These are phyloP conservation scores for Dimargaris xerosporica DNA, from an alignment of 192 early-diverging fungal species.

Conservation along the genomic window DNA sequence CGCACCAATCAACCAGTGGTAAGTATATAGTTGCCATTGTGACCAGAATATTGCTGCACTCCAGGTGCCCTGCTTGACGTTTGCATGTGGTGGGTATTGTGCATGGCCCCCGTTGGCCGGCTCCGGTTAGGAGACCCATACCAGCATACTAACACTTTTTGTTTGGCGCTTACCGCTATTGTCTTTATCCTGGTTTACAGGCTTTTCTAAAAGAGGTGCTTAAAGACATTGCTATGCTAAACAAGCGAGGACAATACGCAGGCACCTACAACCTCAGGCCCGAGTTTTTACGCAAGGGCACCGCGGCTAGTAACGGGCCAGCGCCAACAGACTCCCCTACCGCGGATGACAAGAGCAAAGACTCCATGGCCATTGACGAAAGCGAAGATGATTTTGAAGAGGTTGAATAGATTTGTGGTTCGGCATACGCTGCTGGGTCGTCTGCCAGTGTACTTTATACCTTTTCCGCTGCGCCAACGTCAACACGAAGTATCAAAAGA, in stretches of 20 bases:
- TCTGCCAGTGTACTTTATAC: too few relatives aligned
- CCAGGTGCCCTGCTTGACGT: too few relatives aligned
- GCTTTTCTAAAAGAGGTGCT: conserved; percentile 71
- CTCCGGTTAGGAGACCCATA: too few relatives aligned
- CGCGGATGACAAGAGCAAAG: conserved; percentile 12
- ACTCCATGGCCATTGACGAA: conserved; percentile 18
- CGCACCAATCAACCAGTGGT: conserved; percentile 62
- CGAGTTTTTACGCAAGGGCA: conserved; percentile 45
- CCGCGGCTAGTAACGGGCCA: conserved; percentile 17
- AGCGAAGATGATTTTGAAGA: conserved; percentile 35
- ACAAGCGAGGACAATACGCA: conserved; percentile 72
- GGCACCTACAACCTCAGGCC: conserved; percentile 72
- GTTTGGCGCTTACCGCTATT: too few relatives aligned
- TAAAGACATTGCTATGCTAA: conserved; percentile 57
- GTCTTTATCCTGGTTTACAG: not conserved
- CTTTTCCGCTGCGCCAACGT: too few relatives aligned
- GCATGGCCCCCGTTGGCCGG: too few relatives aligned
- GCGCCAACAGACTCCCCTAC: conserved; percentile 7
- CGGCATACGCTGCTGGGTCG: too few relatives aligned
- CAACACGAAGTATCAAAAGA: too few relatives aligned
- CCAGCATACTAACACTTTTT: too few relatives aligned
- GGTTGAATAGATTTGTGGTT: conserved; percentile 12
- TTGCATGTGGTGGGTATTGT: too few relatives aligned
- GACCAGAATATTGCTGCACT: too few relatives aligned
- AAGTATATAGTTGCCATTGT: conserved; percentile 2